Percentiles rank a stretch among this genome's conserved stretches.
phyloP scores from a whole-genome alignment of 768 basidiomycete species.

The Pleurotus salmoneostramineus region DNA sequence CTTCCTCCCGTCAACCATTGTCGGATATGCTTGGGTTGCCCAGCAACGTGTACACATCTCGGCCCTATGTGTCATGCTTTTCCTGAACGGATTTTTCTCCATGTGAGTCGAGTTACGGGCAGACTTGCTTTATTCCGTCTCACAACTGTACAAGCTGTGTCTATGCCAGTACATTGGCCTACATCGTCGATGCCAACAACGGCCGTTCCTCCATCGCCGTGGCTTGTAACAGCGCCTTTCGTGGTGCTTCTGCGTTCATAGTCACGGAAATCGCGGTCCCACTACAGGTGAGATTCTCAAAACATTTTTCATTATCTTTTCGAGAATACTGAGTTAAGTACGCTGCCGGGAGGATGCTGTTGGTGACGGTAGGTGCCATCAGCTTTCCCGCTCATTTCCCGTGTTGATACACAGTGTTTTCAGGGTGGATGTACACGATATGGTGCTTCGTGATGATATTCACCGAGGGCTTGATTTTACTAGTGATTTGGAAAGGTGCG shows the following conservation, averaged over 20 bases:
- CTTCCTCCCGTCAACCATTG: slow-evolving; percentile 53
- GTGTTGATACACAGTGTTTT: not conserved
- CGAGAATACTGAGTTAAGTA: not conserved
- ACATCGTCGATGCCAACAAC: slow-evolving; percentile 82
- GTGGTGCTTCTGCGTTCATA: slow-evolving; percentile 66
- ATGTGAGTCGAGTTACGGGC: slow-evolving; percentile 64
- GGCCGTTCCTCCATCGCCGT: slow-evolving; percentile 76
- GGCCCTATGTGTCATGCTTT: slow-evolving; percentile 67
- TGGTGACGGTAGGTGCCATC: slow-evolving; percentile 59
- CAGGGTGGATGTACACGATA: slow-evolving; percentile 69
- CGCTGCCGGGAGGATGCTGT: slow-evolving; percentile 46
- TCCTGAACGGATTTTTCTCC: slow-evolving; percentile 68
- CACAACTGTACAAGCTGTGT: no score
- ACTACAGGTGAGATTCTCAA: slow-evolving; percentile 44
- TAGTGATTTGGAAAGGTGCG: slow-evolving; percentile 56
- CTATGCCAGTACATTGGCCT: slow-evolving; percentile 52
- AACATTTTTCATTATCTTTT: not conserved
- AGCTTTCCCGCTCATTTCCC: not conserved
- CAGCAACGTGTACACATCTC: slow-evolving; percentile 60
- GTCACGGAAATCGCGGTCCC: slow-evolving; percentile 73
- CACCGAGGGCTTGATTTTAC: slow-evolving; percentile 50
- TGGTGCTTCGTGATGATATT: slow-evolving; percentile 48
- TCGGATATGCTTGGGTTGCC: slow-evolving; percentile 76
- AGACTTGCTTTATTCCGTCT: no score
- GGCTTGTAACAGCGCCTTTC: slow-evolving; percentile 73